Percentiles rank a stretch among this genome's conserved stretches.
These are phyloP conservation scores for Paracoccidioides brasiliensis DNA, from an alignment of 2,329 filamentous ascomycete species.

Conservation along the genomic window DNA sequence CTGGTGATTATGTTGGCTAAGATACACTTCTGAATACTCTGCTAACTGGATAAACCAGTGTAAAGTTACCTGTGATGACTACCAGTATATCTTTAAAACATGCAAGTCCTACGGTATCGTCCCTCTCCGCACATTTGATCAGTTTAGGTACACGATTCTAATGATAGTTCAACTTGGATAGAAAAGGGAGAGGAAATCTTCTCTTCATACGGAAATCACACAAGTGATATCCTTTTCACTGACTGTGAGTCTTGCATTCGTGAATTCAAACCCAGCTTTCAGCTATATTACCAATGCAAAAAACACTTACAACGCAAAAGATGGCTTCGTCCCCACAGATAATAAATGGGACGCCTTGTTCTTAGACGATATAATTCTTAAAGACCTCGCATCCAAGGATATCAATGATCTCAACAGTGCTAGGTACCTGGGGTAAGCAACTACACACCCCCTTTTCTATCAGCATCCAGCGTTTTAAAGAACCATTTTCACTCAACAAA, in stretches of 20 bases:
- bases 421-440: conserved; percentile 29
- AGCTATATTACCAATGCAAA: not conserved
- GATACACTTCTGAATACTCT: not conserved
- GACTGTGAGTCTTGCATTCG: conserved; percentile 25
- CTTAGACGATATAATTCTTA: conserved; percentile 30
- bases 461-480: not conserved
- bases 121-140: not conserved
- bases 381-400: conserved; percentile 18
- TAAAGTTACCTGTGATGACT: conserved; percentile 25
- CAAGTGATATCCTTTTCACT: conserved; percentile 31
- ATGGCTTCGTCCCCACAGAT: conserved; percentile 30
- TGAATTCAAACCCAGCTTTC: not conserved
- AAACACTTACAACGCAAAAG: conserved; percentile 13
- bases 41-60: conserved; percentile 16
- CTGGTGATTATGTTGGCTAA: not conserved
- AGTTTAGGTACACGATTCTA: not conserved
- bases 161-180: conserved; percentile 6
- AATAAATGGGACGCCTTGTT: conserved; percentile 30
- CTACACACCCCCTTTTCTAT: not conserved
- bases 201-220: conserved; percentile 32
- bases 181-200: conserved; percentile 31
- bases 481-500: not conserved
- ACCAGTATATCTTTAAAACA: conserved; percentile 23
- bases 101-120: conserved; percentile 21
- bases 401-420: conserved; percentile 24